A percentile compares a stretch with the other conserved stretches of the same genome.
Evolutionary conservation across 352 stramenopile species (phyloP).

Genomic region (Globisporangium carolinianum): DNA sequence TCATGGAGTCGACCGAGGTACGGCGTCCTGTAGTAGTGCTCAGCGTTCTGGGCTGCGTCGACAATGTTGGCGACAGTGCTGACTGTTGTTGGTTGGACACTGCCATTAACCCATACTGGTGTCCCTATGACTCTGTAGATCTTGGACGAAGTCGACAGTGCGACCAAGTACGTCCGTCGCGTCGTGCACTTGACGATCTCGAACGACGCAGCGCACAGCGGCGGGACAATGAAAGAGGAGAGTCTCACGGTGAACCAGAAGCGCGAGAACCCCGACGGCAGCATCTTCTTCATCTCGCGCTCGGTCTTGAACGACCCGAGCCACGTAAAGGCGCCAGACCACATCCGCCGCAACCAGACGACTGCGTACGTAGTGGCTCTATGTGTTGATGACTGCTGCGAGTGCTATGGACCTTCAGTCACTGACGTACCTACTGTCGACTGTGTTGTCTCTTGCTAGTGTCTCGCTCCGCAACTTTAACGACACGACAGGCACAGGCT

Average conservation of each 20-base stretch:
- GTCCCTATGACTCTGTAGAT: constrained; percentile 14
- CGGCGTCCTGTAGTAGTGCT: not conserved
- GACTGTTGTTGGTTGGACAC: not conserved
- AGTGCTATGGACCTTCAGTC: not conserved
- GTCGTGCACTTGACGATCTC: constrained; percentile 79
- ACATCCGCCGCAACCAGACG: constrained; percentile 72
- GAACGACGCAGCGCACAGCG: constrained; percentile 53
- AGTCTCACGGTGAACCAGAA: constrained; percentile 70
- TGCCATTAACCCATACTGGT: not conserved
- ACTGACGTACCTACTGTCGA: not conserved
- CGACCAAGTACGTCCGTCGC: constrained; percentile 78
- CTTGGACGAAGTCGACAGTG: constrained; percentile 63
- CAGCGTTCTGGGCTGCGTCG: too few relatives aligned
- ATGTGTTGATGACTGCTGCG: not conserved
- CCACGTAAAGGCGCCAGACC: constrained; percentile 49
- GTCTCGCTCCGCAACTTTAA: constrained; percentile 76
- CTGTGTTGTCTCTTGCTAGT: constrained; percentile 17
- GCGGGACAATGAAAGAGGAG: constrained; percentile 81
- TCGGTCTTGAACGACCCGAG: constrained; percentile 67
- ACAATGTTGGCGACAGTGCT: not conserved
- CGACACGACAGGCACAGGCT: constrained; percentile 61
- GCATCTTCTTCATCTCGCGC: constrained; percentile 56
- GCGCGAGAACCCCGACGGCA: constrained; percentile 69
- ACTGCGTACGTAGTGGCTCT: constrained; percentile 46
- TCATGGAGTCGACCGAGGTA: constrained; percentile 64